A percentile compares a stretch with the other conserved stretches of the same genome.
Conservation (phyloP, 2,329 filamentous ascomycete species). For the Teratosphaeria viscida region DNA sequence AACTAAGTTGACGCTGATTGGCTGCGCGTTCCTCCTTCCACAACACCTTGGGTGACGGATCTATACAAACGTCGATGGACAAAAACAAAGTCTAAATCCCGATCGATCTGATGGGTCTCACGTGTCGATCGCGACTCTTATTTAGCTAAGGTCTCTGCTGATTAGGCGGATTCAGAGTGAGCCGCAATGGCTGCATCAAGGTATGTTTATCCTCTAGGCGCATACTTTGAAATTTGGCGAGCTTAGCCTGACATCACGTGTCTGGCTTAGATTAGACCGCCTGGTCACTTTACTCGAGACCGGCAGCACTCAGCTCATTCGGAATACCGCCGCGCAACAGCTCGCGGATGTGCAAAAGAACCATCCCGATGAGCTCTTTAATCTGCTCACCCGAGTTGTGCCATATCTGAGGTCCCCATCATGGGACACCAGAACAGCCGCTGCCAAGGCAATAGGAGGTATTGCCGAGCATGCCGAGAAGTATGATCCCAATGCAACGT, state of each 20-base stretch:
- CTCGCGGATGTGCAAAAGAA: constrained; percentile 96
- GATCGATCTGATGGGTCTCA: not conserved
- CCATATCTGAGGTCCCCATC: constrained; percentile 90
- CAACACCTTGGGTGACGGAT: not conserved
- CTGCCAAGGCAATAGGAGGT: constrained; percentile 86
- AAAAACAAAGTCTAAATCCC: not conserved
- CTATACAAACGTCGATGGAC: not conserved
- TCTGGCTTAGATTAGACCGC: constrained; percentile 28
- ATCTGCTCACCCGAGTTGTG: constrained; percentile 85
- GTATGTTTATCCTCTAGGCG: not conserved
- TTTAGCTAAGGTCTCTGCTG: not conserved
- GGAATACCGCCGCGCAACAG: constrained; percentile 93
- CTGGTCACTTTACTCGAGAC: constrained; percentile 79
- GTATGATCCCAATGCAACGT: constrained; percentile 62
- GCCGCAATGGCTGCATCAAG: not conserved
- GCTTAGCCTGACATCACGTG: constrained; percentile 1
- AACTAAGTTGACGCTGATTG: not conserved
- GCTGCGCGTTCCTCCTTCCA: not conserved
- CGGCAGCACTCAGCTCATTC: constrained; percentile 88
- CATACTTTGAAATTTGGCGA: not conserved
- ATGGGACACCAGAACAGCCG: constrained; percentile 91
- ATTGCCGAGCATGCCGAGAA: constrained; percentile 80
- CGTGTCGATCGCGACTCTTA: not conserved
- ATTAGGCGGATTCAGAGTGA: not conserved
- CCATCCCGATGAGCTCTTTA: constrained; percentile 95